A percentile compares a stretch with the other conserved stretches of the same genome.
Conservation (phyloP, 495 filamentous ascomycete species). For the Lasiosphaeria hispida region DNA sequence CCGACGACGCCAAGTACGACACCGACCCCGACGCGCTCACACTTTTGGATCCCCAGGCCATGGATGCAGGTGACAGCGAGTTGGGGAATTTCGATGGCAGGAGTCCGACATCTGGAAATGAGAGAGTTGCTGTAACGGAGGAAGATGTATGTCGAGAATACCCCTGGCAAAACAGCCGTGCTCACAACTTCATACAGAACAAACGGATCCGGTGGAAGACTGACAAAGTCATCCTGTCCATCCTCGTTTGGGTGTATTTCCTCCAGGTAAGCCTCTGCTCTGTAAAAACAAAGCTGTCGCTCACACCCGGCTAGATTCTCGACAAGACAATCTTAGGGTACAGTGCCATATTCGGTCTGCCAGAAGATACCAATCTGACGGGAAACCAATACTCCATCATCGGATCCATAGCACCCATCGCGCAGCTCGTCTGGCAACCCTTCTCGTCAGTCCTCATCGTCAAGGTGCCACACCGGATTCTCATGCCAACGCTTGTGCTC, state of each 20-base stretch:
- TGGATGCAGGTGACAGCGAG: neutral
- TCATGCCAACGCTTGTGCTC: conserved; percentile 59
- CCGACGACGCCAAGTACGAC: neutral
- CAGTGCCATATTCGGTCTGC: conserved; percentile 61
- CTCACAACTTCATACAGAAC: conserved; percentile 29
- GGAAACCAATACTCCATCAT: conserved; percentile 62
- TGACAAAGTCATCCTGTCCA: conserved; percentile 54
- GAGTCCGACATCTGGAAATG: too few relatives aligned
- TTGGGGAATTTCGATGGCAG: neutral
- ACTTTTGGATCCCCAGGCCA: neutral
- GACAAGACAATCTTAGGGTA: conserved; percentile 66
- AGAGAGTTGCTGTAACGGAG: conserved; percentile 14
- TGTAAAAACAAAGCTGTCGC: too few relatives aligned
- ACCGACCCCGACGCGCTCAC: neutral
- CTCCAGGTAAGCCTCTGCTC: conserved; percentile 33
- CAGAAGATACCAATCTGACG: conserved; percentile 50
- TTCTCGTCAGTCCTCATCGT: conserved; percentile 64
- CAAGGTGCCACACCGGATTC: conserved; percentile 61
- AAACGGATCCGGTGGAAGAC: conserved; percentile 60
- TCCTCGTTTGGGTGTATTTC: conserved; percentile 66
- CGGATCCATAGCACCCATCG: conserved; percentile 61
- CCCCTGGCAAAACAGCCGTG: neutral
- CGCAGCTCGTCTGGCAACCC: conserved; percentile 65
- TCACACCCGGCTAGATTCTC: conserved; percentile 46
- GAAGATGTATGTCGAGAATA: conserved; percentile 9